phyloP scores from a whole-genome alignment of 2,329 filamentous ascomycete species.

The Colletotrichum liaoningense region DNA sequence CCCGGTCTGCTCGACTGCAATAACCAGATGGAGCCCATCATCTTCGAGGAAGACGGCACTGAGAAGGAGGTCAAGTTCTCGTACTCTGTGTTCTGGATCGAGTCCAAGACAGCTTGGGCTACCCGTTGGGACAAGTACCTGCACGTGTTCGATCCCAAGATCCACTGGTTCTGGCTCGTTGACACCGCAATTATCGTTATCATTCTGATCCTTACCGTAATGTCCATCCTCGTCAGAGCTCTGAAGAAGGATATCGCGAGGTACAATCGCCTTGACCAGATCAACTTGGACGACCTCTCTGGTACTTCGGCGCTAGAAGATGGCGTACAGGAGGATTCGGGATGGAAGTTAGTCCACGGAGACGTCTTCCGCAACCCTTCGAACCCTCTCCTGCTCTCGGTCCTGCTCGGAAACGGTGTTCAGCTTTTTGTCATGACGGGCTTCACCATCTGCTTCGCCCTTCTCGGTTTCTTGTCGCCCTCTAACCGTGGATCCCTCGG shows the following conservation, averaged over 20 bases:
- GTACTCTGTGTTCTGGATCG: constrained; percentile 91
- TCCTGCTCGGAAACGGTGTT: constrained; percentile 91
- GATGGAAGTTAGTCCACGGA: constrained; percentile 98
- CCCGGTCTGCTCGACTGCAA: constrained; percentile 73
- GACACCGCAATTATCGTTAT: constrained; percentile 96
- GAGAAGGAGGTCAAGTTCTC: constrained; percentile 78
- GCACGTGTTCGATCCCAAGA: constrained; percentile 96
- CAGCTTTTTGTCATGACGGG: constrained; percentile 99
- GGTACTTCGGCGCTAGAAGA: constrained; percentile 85
- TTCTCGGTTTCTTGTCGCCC: constrained; percentile 93
- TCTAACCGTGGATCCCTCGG: constrained; percentile 95
- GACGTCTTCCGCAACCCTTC: constrained; percentile 94
- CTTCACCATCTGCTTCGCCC: constrained; percentile 91
- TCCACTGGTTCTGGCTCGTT: constrained; percentile 97
- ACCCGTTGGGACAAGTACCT: constrained; percentile 99
- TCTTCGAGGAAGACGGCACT: constrained; percentile 68
- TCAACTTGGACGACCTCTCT: constrained; percentile 89
- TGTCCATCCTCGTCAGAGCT: constrained; percentile 89
- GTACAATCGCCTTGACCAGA: constrained; percentile 94
- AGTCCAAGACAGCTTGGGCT: constrained; percentile 89
- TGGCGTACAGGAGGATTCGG: constrained; percentile 95
- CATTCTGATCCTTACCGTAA: constrained; percentile 90
- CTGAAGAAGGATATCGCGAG: constrained; percentile 95
- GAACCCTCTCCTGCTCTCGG: constrained; percentile 83
- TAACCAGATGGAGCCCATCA: constrained; percentile 65